phyloP scores from a whole-genome alignment of 805 yeast species.

The Ogataea chonburiensis region DNA sequence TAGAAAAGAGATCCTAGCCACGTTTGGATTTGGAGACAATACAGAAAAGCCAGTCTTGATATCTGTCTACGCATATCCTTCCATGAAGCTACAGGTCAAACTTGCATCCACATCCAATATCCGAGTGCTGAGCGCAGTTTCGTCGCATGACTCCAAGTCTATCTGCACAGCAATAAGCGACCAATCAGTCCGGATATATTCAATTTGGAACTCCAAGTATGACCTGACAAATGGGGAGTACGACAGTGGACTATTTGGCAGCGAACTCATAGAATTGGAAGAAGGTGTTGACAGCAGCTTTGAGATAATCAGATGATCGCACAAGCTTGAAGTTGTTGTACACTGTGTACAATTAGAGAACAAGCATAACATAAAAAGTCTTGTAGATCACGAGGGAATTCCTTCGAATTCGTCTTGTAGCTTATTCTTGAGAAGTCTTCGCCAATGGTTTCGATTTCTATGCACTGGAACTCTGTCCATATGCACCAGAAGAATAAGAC shows the following conservation, averaged over 20 bases:
- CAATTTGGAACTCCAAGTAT: conserved; percentile 59
- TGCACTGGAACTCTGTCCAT: conserved; percentile 66
- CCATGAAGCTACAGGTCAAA: conserved; percentile 45
- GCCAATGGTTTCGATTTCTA: conserved; percentile 66
- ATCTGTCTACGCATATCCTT: conserved; percentile 66
- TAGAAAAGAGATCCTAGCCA: conserved; percentile 65
- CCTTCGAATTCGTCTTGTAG: conserved; percentile 77
- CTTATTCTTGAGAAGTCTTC: conserved; percentile 50
- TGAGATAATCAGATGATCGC: conserved; percentile 28
- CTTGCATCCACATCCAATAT: conserved; percentile 51
- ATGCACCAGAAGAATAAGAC: conserved; percentile 54
- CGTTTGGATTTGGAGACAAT: conserved; percentile 74
- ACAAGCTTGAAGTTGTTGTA: conserved; percentile 1
- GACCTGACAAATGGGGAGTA: conserved; percentile 32
- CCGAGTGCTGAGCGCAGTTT: conserved; percentile 63
- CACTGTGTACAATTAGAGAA: conserved; percentile 8
- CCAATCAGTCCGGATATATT: conserved; percentile 71
- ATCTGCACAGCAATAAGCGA: conserved; percentile 78
- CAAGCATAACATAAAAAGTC: conserved; percentile 5
- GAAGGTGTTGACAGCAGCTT: conserved; percentile 48
- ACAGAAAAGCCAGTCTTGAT: conserved; percentile 49
- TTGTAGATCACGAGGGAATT: conserved; percentile 73
- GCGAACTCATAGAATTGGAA: conserved; percentile 53
- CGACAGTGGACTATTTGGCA: conserved; percentile 48
- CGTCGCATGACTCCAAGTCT: conserved; percentile 61